These are phyloP conservation scores for Mrakiaceae sp. DNA, from an alignment of 1,284 basidiomycete species.

Conservation along the genomic window DNA sequence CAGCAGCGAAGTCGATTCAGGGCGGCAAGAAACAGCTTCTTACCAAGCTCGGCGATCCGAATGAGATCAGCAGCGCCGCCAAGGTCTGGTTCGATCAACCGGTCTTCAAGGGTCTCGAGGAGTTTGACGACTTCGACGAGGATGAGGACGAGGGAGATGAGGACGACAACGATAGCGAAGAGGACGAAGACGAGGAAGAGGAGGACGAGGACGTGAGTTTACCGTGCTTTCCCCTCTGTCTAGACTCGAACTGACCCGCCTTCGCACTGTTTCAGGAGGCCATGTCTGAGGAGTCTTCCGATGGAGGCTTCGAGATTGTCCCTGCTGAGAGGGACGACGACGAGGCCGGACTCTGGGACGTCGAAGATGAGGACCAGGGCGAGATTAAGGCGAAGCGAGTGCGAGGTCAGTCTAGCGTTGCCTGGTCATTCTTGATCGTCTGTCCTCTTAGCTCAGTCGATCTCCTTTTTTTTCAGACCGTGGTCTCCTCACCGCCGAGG, in stretches of 20 bases:
- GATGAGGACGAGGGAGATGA: constrained; percentile 40
- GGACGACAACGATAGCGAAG: constrained; percentile 35
- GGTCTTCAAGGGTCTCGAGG: constrained; percentile 68
- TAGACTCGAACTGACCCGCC: background rate
- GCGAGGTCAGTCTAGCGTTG: constrained; percentile 44
- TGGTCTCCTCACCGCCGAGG: constrained; percentile 81
- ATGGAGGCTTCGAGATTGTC: constrained; percentile 60
- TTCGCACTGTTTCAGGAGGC: background rate
- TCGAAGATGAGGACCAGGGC: constrained; percentile 65
- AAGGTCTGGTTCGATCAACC: constrained; percentile 92
- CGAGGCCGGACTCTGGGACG: constrained; percentile 66
- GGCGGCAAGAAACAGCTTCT: constrained; percentile 18
- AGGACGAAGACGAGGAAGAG: constrained; percentile 21
- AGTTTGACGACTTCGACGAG: constrained; percentile 42
- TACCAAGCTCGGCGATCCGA: constrained; percentile 28
- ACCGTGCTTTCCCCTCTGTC: background rate
- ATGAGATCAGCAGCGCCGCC: constrained; percentile 41
- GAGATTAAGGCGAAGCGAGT: constrained; percentile 59
- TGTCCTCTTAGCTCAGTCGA: background rate
- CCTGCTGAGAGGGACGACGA: constrained; percentile 50
- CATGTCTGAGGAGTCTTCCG: constrained; percentile 18
- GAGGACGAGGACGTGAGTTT: constrained; percentile 19
- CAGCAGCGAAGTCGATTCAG: background rate
- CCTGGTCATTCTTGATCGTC: constrained; percentile 16
- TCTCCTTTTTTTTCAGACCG: constrained; percentile 44